Evolutionary conservation across 106 monocot genomes (phyloP).

Genomic region (Vanilla planifolia): DNA sequence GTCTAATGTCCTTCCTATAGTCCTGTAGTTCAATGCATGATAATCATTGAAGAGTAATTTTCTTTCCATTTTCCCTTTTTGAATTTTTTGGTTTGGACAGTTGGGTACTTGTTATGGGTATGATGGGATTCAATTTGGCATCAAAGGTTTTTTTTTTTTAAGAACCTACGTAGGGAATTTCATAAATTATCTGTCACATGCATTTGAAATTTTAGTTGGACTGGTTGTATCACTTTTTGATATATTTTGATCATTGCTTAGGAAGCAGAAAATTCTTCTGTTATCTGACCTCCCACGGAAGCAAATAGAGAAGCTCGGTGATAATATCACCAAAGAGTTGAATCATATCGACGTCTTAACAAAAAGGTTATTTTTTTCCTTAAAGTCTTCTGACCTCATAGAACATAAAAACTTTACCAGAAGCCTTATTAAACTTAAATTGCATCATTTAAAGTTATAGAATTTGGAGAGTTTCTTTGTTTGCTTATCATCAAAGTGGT

Average conservation of each 20-base stretch:
- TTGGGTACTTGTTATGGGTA: not conserved
- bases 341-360: conserved; percentile 81
- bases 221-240: not conserved
- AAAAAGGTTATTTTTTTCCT: conserved; percentile 56
- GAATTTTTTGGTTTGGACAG: not conserved
- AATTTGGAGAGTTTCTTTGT: no score
- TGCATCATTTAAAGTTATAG: no score
- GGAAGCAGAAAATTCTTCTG: conserved; percentile 95
- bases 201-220: not conserved
- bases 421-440: no score
- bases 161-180: not conserved
- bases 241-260: conserved; percentile 24
- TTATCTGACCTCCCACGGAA: conserved; percentile 94
- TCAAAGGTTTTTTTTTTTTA: not conserved
- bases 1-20: no score
- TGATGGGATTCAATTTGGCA: not conserved
- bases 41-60: no score
- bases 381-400: no score
- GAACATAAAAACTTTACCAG: no score
- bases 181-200: not conserved
- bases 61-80: not conserved
- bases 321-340: conserved; percentile 83
- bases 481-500: no score
- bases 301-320: conserved; percentile 82
- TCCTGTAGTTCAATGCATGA: no score